Evolutionary conservation across 148 eudicot species (phyloP).

Genomic region (Hydrangea macrophylla): DNA sequence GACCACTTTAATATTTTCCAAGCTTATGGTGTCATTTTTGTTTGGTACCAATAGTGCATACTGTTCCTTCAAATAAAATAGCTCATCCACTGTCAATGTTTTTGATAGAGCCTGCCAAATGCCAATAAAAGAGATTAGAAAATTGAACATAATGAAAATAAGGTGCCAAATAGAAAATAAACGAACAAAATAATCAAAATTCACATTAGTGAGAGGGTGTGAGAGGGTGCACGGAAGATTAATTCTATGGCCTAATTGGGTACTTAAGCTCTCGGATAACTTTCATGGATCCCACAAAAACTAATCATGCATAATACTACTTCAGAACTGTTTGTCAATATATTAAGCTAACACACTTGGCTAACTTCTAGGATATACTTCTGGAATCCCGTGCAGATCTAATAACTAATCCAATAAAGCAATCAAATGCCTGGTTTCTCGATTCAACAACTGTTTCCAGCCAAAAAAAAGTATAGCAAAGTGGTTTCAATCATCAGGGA

Average conservation of each 20-base stretch:
- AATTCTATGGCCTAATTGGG: not conserved
- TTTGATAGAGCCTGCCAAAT: slow-evolving; percentile 79
- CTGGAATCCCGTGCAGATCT: not conserved
- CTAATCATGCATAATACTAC: not conserved
- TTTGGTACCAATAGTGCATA: slow-evolving; percentile 72
- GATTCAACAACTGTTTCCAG: not conserved
- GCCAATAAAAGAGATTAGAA: not conserved
- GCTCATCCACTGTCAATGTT: slow-evolving; percentile 83
- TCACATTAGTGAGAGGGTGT: not conserved
- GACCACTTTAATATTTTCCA: slow-evolving; percentile 89
- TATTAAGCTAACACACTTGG: not conserved
- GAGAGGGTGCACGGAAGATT: not conserved
- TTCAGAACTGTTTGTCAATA: not conserved
- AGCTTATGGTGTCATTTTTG: slow-evolving; percentile 76
- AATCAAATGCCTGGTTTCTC: not conserved
- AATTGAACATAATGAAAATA: not conserved
- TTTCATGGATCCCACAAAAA: not conserved
- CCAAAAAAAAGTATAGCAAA: not conserved
- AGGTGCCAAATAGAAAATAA: not conserved
- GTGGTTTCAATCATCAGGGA: not conserved
- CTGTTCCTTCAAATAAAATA: slow-evolving; percentile 79
- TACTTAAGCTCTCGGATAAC: not conserved
- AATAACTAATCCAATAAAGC: not conserved
- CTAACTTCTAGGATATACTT: not conserved
- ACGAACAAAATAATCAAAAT: not conserved